These are phyloP conservation scores for Grifola frondosa DNA, from an alignment of 1,284 basidiomycete species.

Conservation along the genomic window DNA sequence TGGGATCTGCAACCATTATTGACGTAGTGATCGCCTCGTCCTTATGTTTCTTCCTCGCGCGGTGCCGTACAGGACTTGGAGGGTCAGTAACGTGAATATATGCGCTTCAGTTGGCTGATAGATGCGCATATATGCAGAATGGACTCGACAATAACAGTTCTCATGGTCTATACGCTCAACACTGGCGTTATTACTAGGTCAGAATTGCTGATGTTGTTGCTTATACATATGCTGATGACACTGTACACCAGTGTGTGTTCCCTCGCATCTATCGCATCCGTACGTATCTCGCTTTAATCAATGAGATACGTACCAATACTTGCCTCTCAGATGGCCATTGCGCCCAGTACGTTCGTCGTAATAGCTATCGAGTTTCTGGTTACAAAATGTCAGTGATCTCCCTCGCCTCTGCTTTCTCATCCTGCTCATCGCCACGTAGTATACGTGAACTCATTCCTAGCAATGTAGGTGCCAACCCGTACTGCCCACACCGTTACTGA, in stretches of 20 bases:
- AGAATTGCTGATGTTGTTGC: background rate
- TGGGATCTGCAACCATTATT: slow-evolving; percentile 16
- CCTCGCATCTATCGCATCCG: slow-evolving; percentile 21
- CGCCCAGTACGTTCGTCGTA: slow-evolving; percentile 26
- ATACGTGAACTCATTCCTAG: slow-evolving; percentile 32
- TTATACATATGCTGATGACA: background rate
- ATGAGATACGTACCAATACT: background rate
- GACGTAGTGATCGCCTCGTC: slow-evolving; percentile 22
- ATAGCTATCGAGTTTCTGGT: slow-evolving; percentile 29
- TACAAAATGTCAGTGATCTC: slow-evolving; percentile 25
- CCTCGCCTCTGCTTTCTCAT: background rate
- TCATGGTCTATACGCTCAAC: slow-evolving; percentile 24
- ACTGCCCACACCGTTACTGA: background rate
- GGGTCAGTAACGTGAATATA: too few relatives aligned
- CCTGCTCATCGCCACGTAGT: slow-evolving; percentile 13
- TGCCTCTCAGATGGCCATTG: slow-evolving; percentile 21
- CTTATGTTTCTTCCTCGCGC: slow-evolving; percentile 21
- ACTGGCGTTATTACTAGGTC: slow-evolving; percentile 25
- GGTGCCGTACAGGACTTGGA: slow-evolving; percentile 18
- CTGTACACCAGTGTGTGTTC: slow-evolving; percentile 23
- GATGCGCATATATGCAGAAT: slow-evolving; percentile 8
- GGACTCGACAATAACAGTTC: slow-evolving; percentile 16
- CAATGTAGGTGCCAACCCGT: slow-evolving; percentile 22
- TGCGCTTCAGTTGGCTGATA: background rate
- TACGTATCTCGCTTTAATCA: slow-evolving; percentile 4